These are phyloP conservation scores for Penicillium decumbens DNA, from an alignment of 2,329 filamentous ascomycete genomes.

Conservation along the genomic window DNA sequence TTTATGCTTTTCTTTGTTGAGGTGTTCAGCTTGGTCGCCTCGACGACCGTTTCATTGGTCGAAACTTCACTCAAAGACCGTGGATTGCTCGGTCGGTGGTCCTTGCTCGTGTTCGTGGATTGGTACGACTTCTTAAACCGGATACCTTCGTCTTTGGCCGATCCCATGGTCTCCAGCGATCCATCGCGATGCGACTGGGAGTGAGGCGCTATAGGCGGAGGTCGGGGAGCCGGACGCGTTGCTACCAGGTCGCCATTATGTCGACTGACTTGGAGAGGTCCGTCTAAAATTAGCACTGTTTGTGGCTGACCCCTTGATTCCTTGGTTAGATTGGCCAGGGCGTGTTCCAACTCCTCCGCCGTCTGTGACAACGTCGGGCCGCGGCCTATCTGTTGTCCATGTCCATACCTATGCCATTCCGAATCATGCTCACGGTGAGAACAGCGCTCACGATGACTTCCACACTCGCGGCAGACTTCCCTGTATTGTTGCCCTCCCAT, in stretches of 20 bases:
- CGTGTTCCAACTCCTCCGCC: conserved; percentile 30
- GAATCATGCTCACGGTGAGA: conserved; percentile 2
- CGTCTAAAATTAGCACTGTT: conserved; percentile 20
- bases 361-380: conserved; percentile 31
- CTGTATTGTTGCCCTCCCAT: neutral
- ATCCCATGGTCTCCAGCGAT: neutral
- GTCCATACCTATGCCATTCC: no score
- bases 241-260: conserved; percentile 33
- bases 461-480: conserved; percentile 1
- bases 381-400: conserved; percentile 11
- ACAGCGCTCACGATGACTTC: conserved; percentile 2
- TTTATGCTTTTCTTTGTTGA: neutral
- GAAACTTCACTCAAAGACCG: neutral
- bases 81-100: neutral
- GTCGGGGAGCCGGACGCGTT: conserved; percentile 29
- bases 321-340: conserved; percentile 7
- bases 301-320: conserved; percentile 3
- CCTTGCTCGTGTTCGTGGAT: neutral
- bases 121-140: neutral
- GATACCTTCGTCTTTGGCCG: neutral
- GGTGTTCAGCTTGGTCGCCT: neutral
- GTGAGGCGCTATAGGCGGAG: conserved; percentile 22
- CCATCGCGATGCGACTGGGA: conserved; percentile 5
- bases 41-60: conserved; percentile 2
- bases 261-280: conserved; percentile 33